Evolutionary conservation across 2,329 filamentous ascomycete species (phyloP).

Genomic region (Lasiodiplodia sp.): DNA sequence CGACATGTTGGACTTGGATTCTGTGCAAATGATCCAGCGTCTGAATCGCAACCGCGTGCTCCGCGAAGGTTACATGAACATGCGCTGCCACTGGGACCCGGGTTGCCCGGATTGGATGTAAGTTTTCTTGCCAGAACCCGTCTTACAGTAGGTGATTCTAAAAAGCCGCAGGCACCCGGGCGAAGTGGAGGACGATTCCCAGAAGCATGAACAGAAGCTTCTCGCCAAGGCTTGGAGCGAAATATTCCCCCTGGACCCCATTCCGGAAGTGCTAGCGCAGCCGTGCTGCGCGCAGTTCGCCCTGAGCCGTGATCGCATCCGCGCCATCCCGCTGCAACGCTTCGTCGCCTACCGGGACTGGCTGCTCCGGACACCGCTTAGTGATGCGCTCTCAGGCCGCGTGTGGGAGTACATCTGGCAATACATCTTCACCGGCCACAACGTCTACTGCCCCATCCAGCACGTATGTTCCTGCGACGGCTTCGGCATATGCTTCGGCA

Average conservation of each 20-base stretch:
- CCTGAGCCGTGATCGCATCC: constrained; percentile 64
- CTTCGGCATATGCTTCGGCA: constrained; percentile 68
- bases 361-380: constrained; percentile 64
- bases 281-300: constrained; percentile 72
- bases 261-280: constrained; percentile 62
- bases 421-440: constrained; percentile 63
- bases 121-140: background rate
- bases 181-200: constrained; percentile 44
- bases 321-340: constrained; percentile 58
- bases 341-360: constrained; percentile 67
- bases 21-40: constrained; percentile 53
- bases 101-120: constrained; percentile 63
- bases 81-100: constrained; percentile 62
- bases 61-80: constrained; percentile 61
- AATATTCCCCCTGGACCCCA: constrained; percentile 56
- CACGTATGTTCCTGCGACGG: constrained; percentile 69
- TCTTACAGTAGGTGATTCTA: background rate
- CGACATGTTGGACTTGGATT: constrained; percentile 54
- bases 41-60: constrained; percentile 56
- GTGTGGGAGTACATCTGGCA: constrained; percentile 72
- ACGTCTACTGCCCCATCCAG: constrained; percentile 59
- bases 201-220: constrained; percentile 54
- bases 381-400: constrained; percentile 64
- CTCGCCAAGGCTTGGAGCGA: constrained; percentile 56
- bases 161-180: constrained; percentile 45